These are phyloP conservation scores for Smithsoniella earleae DNA, from an alignment of 163 green algal species.

Conservation along the genomic window DNA sequence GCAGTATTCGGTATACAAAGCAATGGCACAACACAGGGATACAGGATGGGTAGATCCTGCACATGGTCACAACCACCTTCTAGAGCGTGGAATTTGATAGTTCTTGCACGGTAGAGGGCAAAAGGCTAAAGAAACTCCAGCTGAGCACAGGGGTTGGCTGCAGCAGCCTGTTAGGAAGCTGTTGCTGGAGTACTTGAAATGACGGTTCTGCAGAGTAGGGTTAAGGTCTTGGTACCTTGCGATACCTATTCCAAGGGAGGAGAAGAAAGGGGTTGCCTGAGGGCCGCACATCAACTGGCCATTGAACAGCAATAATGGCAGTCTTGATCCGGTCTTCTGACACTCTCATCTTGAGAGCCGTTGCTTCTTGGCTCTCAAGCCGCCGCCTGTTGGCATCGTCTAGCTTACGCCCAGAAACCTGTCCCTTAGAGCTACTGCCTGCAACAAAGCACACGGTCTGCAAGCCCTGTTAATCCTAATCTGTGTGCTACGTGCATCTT, in stretches of 20 bases:
- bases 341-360: slow-evolving; percentile 19
- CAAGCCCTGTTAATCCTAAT: not conserved
- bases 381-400: not conserved
- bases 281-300: slow-evolving; percentile 3
- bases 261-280: not conserved
- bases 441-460: not conserved
- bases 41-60: too few species aligned
- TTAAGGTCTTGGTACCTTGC: too few species aligned
- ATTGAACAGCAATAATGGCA: slow-evolving; percentile 13
- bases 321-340: slow-evolving; percentile 28
- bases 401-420: slow-evolving; percentile 1
- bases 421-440: not conserved
- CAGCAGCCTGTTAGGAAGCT: too few species aligned
- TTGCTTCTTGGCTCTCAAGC: slow-evolving; percentile 19
- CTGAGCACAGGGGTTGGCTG: too few species aligned
- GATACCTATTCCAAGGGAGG: not conserved
- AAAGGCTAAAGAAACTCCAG: too few species aligned
- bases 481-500: not conserved
- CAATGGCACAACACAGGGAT: too few species aligned
- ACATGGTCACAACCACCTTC: too few species aligned
- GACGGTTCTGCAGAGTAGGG: too few species aligned
- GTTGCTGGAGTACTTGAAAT: too few species aligned
- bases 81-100: too few species aligned
- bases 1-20: too few species aligned
- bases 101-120: too few species aligned